Evolutionary conservation across 2,329 filamentous ascomycete genomes (phyloP).

Genomic region (Colletotrichum salicis): DNA sequence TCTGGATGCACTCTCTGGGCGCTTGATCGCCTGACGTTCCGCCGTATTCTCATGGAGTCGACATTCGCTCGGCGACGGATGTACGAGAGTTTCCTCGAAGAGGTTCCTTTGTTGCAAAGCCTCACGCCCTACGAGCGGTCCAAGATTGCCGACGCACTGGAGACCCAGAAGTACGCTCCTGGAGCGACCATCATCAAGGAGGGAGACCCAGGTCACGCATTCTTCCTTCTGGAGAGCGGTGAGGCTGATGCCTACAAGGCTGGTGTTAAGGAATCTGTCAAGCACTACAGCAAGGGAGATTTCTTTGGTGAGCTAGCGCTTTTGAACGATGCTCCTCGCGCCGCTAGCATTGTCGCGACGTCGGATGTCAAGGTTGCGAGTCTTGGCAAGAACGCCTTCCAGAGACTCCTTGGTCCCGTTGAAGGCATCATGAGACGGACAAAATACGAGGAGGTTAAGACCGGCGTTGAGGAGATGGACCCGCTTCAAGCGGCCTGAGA

Average conservation of each 20-base stretch:
- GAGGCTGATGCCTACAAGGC: constrained; percentile 88
- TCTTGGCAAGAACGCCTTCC: constrained; percentile 93
- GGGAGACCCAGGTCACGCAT: constrained; percentile 90
- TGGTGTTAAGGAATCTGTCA: constrained; percentile 76
- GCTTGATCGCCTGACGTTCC: constrained; percentile 94
- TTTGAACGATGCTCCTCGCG: constrained; percentile 91
- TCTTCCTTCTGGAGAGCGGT: constrained; percentile 90
- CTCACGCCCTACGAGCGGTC: constrained; percentile 93
- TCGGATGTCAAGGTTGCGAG: constrained; percentile 93
- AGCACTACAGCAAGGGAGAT: constrained; percentile 88
- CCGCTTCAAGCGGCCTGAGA: constrained; percentile 62
- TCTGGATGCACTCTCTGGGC: constrained; percentile 87
- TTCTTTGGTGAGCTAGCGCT: constrained; percentile 97
- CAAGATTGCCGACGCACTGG: constrained; percentile 96
- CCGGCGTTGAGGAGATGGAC: constrained; percentile 74
- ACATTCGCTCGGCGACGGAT: constrained; percentile 95
- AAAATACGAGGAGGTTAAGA: constrained; percentile 68
- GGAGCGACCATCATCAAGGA: constrained; percentile 89
- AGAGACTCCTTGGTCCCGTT: constrained; percentile 89
- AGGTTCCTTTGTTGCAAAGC: constrained; percentile 85
- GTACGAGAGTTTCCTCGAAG: constrained; percentile 96
- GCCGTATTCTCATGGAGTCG: constrained; percentile 97
- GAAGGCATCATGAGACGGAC: constrained; percentile 93
- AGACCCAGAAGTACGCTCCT: constrained; percentile 85
- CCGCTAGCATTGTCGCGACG: constrained; percentile 85